Base-by-base conservation (phyloP, 2,329 filamentous ascomycete genomes). In the Drechmeria coniospora region DNA sequence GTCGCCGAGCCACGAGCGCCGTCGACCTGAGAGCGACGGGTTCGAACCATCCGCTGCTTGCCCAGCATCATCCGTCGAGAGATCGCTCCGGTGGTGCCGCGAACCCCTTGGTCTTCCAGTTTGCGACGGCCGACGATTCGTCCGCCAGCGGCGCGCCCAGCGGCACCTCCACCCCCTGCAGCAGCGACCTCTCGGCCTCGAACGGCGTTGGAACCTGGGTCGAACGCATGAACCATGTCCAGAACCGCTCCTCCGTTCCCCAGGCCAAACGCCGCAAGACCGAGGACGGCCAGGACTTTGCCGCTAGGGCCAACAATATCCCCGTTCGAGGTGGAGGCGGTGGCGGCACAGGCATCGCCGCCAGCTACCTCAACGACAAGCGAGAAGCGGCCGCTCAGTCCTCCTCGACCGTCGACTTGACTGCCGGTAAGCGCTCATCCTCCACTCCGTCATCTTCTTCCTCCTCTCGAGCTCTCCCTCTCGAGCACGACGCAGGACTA, bases 151-250 rank as follows among this genome's bases (percentile, higher is more conserved):
- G 42, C 5, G 41, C 46, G 13, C 43, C 49, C 17, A 51, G 46
- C 31, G 42, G 40, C 27, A 42, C 47, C 9, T 51, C 49, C 27
- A 59, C 46, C 12, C 47, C 48, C 4, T 40, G 31, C 15, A 37
- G 39, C 11, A 42, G 42, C 25, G 40, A 45, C 21, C 33, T 35
- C 12, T 34, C 37, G 12, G 25, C 37, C 5, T 31, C 37, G 13
- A 46, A 40, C 27, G 67, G 69, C 15, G 63, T 71, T 38, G 61
- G 65, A 8, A 54, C 56, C 30, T 70, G 84, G 56, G 70, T 92
- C 25, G 81, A 92, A 49, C 68, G 72, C 18, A 62, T 84, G 46
- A 81, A 86, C 47, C 74, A 77, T 38, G 68, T 92, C 10, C 67
- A 80, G 38, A 65, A 76, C 28, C 77, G 84, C 15, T 41, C 58